Base-by-base conservation (phyloP, 306 rosid species). In the Leucaena leucocephala region DNA sequence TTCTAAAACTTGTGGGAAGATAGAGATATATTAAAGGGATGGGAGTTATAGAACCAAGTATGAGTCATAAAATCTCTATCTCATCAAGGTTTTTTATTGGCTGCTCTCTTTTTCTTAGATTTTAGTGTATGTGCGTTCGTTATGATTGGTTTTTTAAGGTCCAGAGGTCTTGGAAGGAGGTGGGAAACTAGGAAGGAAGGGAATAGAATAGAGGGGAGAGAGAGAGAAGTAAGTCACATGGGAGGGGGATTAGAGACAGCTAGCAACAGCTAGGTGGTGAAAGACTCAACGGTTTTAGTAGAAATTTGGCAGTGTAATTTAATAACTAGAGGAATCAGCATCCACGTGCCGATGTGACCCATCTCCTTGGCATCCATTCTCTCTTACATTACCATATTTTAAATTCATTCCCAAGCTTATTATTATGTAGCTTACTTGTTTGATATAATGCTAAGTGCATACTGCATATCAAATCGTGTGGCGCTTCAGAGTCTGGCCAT, bases 321-420 rank as follows among this genome's bases (percentile, higher is more conserved):
- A 83, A 80, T 82, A 69, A 49, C 74, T 78, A 80, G 59, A 61
- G 86, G 86, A 89, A 89, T 89, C 97, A 82, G 84, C 82, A 88
- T 85, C 93, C 98, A 94, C 94, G 94, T 94, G 97, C 97, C 82
- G 88, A 88, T 86, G 93, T 87, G 98, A 92, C 98, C 88, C 89
- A 89, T 84, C 83, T 82, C 40, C 85, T 79, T 76, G 78, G 70
- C 85, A 46, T 81, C 79, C 78, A 75, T 73, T 87, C 62, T 80
- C 85, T 80, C 80, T 21, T 79, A 49, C 58, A 74, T 42, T 72
- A 61, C 68, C 66, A 39, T 43, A 66, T 66, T 27, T 27, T 34
- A 75, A 27, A 36, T 50, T 43, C 50, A 64, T 9, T 69, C 69
- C n/a, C 65, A 55, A 68, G 36, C 68, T 52, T 54, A 55, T n/a